These are phyloP conservation scores for Venturia asperata DNA, from an alignment of 2,329 filamentous ascomycete genomes.

Conservation along the genomic window DNA sequence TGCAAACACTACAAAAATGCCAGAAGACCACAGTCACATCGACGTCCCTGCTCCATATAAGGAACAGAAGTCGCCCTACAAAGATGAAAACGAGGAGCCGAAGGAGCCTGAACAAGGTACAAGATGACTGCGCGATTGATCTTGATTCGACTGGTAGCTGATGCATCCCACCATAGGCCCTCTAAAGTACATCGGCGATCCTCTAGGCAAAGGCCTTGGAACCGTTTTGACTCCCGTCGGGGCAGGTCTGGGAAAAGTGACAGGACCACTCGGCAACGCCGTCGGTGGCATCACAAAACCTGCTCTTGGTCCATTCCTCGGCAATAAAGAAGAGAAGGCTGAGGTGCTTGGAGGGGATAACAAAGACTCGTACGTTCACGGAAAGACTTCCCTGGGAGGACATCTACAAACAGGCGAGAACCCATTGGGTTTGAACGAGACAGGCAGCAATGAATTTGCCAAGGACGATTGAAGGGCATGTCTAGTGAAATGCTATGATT, in stretches of 20 bases:
- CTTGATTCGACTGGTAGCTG: neutral
- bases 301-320: slow-evolving; percentile 31
- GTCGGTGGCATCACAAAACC: slow-evolving; percentile 33
- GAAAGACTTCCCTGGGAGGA: slow-evolving; percentile 33
- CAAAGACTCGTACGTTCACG: slow-evolving; percentile 32
- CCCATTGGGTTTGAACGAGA: slow-evolving; percentile 35
- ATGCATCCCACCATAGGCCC: slow-evolving; percentile 19
- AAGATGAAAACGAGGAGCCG: slow-evolving; percentile 13
- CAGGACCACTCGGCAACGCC: slow-evolving; percentile 32
- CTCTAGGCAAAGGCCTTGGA: slow-evolving; percentile 31
- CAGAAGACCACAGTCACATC: slow-evolving; percentile 13
- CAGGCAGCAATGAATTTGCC: slow-evolving; percentile 32
- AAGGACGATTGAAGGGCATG: slow-evolving; percentile 23
- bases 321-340: slow-evolving; percentile 30
- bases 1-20: neutral
- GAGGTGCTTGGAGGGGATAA: slow-evolving; percentile 36
- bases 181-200: slow-evolving; percentile 22
- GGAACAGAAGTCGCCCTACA: slow-evolving; percentile 17
- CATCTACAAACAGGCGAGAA: slow-evolving; percentile 36
- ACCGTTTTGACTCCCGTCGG: slow-evolving; percentile 34
- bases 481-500: neutral
- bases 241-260: slow-evolving; percentile 32
- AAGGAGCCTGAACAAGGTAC: slow-evolving; percentile 12
- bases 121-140: no score
- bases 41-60: slow-evolving; percentile 15